Conservation (phyloP, 257 asterid genomes). For the Capsicum baccatum region DNA sequence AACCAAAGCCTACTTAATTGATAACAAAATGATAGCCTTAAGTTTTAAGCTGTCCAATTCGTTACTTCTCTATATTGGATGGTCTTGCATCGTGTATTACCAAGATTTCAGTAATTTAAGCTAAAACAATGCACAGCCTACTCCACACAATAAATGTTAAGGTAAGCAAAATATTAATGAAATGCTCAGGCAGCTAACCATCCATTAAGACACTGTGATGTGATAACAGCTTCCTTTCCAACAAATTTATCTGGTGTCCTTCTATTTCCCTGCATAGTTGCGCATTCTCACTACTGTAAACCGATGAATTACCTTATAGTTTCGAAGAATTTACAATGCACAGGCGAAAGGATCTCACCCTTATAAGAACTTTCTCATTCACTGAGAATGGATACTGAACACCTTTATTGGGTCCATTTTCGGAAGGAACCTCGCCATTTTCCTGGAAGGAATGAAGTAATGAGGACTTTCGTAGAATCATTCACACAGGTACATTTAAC, state of each 20-base stretch:
- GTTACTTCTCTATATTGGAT: neutral
- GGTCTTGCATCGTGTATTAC: neutral
- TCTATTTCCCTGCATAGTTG: slow-evolving; percentile 81
- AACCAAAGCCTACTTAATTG: slow-evolving; percentile 4
- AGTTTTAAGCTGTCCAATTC: slow-evolving; percentile 22
- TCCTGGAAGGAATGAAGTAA: slow-evolving; percentile 57
- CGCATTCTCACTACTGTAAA: slow-evolving; percentile 20
- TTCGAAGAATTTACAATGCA: slow-evolving; percentile 12
- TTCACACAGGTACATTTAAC: neutral
- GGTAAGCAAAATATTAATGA: neutral
- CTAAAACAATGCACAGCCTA: neutral
- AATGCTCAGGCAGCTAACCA: slow-evolving; percentile 64
- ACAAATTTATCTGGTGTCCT: slow-evolving; percentile 98
- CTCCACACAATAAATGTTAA: neutral
- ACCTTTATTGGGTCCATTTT: slow-evolving; percentile 70
- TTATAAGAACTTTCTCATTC: slow-evolving; percentile 84
- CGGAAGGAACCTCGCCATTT: slow-evolving; percentile 69
- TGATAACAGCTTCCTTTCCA: slow-evolving; percentile 94
- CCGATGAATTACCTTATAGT: neutral
- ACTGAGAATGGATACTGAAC: slow-evolving; percentile 91
- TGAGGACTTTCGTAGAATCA: slow-evolving; percentile 26
- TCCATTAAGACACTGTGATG: slow-evolving; percentile 95
- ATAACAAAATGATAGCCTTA: neutral
- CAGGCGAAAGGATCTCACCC: slow-evolving; percentile 52
- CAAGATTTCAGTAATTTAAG: slow-evolving; percentile 12